Percentiles rank a stretch among this genome's conserved stretches.
Evolutionary conservation across 768 basidiomycete genomes (phyloP).

Genomic region (Lactifluus rugatus): DNA sequence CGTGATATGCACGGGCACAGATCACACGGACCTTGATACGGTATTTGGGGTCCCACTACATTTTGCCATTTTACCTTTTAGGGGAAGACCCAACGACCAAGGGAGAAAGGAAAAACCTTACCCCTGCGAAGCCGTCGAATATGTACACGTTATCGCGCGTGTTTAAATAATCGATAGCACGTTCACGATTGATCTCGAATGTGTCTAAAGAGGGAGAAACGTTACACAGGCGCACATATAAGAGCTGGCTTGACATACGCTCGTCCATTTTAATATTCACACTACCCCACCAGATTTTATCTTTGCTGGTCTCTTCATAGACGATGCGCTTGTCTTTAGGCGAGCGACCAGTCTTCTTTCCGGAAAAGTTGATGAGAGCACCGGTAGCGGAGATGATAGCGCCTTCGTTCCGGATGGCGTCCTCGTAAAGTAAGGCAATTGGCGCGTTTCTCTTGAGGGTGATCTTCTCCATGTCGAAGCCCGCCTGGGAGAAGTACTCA

Average conservation of each 20-base stretch:
- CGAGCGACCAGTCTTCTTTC: conserved; percentile 96
- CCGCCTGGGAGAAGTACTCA: conserved; percentile 96
- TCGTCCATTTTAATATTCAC: conserved; percentile 99
- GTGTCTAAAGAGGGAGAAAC: conserved; percentile 49
- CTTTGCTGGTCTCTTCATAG: conserved; percentile 91
- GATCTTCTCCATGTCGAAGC: conserved; percentile 98
- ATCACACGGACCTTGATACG: conserved; percentile 99
- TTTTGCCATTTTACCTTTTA: background rate
- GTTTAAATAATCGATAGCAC: conserved; percentile 98
- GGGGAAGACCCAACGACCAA: background rate
- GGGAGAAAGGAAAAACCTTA: conserved; percentile 27
- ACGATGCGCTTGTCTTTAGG: conserved; percentile 99
- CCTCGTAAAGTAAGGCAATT: conserved; percentile 87
- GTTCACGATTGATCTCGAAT: conserved; percentile 97
- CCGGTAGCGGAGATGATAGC: conserved; percentile 95
- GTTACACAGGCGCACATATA: background rate
- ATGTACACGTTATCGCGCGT: conserved; percentile 98
- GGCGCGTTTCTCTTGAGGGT: conserved; percentile 92
- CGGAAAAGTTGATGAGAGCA: conserved; percentile 98
- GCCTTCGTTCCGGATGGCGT: conserved; percentile 96
- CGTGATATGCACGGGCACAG: conserved; percentile 96
- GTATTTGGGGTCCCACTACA: conserved; percentile 95
- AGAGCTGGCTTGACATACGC: conserved; percentile 41
- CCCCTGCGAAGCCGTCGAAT: conserved; percentile 91
- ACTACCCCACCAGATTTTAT: conserved; percentile 98